Evolutionary conservation across 768 basidiomycete genomes (phyloP), one percentile per base, ranked within the genome.

Genomic region (Pulveroboletus sp.): DNA sequence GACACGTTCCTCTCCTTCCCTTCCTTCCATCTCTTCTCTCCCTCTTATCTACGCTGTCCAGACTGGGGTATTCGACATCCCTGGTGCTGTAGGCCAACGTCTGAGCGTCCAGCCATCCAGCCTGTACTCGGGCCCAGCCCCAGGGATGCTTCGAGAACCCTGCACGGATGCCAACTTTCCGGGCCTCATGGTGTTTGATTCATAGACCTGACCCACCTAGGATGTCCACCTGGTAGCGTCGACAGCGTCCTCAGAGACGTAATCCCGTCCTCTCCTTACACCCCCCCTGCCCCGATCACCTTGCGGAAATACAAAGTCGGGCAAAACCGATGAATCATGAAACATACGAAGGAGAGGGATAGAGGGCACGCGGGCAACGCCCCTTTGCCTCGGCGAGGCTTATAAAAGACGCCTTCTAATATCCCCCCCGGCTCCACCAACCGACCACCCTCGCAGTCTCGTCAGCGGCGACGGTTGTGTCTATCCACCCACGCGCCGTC

Each of bases 211-310:
- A 36, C 47, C 28, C 36, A 49, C 39, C 42, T 8, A 12, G 35
- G 28, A 15, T n/a, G 56, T 47, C 39, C 47, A 24, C 28, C 30
- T 26, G 33, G 28, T 37, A 31, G 18, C 18, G 10, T 31, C 28
- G 24, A 37, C 50, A 44, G 38, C 21, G 9, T 50, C 6, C 24
- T 43, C 37, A n/a, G 26, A 50, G 53, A 59, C 57, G 52, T 60
- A 55, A 59, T 49, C 24, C 10, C 9, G 17, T 18, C 18, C 28
- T 15, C 39, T 31, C 40, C 32, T n/a, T 24, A 24, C 41, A 37
- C 39, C 39, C 51, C 52, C 44, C 49, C 28, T 36, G 45, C 49
- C 63, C 52, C 57, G 49, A 57, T 65, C 57, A 39, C 54, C 49
- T 54, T 37, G 39, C 44, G 51, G 50, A 36, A 42, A 35, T 33